Conservation (phyloP, 2,329 filamentous ascomycete genomes). For the Ophidiomyces ophidiicola region DNA sequence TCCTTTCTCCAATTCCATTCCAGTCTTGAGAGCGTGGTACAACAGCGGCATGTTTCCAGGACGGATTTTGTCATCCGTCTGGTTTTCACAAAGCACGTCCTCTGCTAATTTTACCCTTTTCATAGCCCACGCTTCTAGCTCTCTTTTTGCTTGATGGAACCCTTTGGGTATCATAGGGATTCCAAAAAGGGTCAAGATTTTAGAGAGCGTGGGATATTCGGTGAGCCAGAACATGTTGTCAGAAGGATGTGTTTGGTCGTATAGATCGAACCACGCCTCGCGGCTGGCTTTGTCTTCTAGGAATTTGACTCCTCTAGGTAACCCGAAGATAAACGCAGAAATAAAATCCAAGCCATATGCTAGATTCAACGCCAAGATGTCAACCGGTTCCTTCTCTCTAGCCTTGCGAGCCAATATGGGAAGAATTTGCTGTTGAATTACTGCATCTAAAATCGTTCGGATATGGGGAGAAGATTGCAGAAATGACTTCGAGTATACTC, state of each 20-base stretch:
- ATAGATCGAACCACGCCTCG: slow-evolving; percentile 50
- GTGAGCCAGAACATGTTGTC: slow-evolving; percentile 8
- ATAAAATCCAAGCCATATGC: slow-evolving; percentile 62
- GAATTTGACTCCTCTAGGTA: slow-evolving; percentile 46
- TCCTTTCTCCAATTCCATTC: slow-evolving; percentile 7
- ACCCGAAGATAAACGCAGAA: slow-evolving; percentile 56
- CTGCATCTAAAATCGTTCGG: slow-evolving; percentile 39
- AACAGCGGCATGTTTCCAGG: slow-evolving; percentile 8
- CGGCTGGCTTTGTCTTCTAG: slow-evolving; percentile 42
- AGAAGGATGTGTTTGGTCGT: slow-evolving; percentile 29
- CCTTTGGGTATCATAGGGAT: slow-evolving; percentile 6
- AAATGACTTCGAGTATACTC: slow-evolving; percentile 63
- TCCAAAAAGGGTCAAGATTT: slow-evolving; percentile 1
- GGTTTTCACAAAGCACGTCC: slow-evolving; percentile 4
- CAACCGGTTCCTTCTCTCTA: slow-evolving; percentile 16
- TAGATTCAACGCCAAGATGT: slow-evolving; percentile 50
- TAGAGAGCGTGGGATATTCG: slow-evolving; percentile 4
- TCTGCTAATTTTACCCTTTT: slow-evolving; percentile 7
- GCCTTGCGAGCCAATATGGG: slow-evolving; percentile 34
- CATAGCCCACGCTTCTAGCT: slow-evolving; percentile 9
- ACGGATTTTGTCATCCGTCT: slow-evolving; percentile 7
- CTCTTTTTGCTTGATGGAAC: slow-evolving; percentile 5
- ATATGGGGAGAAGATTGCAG: slow-evolving; percentile 48
- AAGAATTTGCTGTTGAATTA: slow-evolving; percentile 48
- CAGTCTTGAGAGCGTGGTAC: slow-evolving; percentile 7